Percentiles rank a stretch among this genome's conserved stretches.
These are phyloP conservation scores for Schizosaccharomyces lindneri DNA, from an alignment of 805 yeast genomes.

Conservation along the genomic window DNA sequence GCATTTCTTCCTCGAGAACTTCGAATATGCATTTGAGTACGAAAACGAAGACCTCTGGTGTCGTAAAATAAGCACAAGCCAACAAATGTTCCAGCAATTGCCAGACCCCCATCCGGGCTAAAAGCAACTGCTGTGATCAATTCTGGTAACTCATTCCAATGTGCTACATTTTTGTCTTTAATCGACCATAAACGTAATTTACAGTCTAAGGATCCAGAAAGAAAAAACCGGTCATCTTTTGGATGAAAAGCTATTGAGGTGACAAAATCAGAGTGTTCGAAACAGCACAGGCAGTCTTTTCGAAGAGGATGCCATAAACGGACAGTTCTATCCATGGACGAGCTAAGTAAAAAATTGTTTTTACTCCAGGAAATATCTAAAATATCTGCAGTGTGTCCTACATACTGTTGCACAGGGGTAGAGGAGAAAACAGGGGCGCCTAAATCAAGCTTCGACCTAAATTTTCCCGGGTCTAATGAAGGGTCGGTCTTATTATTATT, in stretches of 20 bases:
- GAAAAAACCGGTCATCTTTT: constrained; percentile 61
- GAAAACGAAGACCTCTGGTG: constrained; percentile 36
- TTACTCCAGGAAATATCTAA: constrained; percentile 71
- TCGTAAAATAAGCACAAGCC: constrained; percentile 40
- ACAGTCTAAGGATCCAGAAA: constrained; percentile 61
- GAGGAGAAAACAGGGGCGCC: constrained; percentile 63
- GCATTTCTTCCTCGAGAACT: constrained; percentile 13
- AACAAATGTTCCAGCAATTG: constrained; percentile 52
- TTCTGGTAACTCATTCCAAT: constrained; percentile 33
- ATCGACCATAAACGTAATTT: constrained; percentile 63
- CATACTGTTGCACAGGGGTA: constrained; percentile 31
- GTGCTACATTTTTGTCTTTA: constrained; percentile 41
- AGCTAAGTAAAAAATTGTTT: constrained; percentile 52
- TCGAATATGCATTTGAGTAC: constrained; percentile 20
- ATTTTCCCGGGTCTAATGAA: neutral
- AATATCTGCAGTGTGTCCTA: constrained; percentile 47
- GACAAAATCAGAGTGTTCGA: constrained; percentile 57
- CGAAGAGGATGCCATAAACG: constrained; percentile 68
- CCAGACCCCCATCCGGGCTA: constrained; percentile 35
- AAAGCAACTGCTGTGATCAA: constrained; percentile 53
- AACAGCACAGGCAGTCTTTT: constrained; percentile 33
- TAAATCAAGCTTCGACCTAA: constrained; percentile 7
- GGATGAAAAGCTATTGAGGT: constrained; percentile 64
- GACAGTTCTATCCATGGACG: constrained; percentile 68
- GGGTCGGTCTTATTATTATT: neutral